Conservation (phyloP, 768 basidiomycete species). For the Strobilomyces confusus region DNA sequence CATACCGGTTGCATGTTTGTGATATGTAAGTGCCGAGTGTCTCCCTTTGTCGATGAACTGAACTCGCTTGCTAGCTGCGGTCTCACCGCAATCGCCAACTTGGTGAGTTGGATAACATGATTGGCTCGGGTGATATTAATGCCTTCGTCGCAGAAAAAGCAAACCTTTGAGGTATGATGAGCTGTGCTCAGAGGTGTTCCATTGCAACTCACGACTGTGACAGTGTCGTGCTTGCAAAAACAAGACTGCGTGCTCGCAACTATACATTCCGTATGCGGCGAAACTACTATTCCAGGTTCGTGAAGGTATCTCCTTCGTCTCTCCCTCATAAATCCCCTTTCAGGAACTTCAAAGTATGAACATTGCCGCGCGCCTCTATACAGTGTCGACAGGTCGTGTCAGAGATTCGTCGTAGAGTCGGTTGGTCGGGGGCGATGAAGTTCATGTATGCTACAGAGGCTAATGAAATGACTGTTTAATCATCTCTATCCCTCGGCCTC, state of each 20-base stretch:
- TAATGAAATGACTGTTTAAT: constrained; percentile 27
- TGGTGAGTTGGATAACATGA: constrained; percentile 53
- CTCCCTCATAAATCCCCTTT: not conserved
- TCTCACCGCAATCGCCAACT: constrained; percentile 93
- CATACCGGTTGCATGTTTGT: constrained; percentile 92
- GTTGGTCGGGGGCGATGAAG: not conserved
- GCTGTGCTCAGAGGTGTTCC: not conserved
- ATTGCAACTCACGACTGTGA: constrained; percentile 1
- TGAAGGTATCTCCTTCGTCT: not conserved
- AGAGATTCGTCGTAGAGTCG: constrained; percentile 43
- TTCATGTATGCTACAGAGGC: constrained; percentile 37
- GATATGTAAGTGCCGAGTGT: constrained; percentile 68
- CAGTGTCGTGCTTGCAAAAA: constrained; percentile 95
- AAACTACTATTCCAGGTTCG: constrained; percentile 91
- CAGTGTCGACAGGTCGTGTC: constrained; percentile 83
- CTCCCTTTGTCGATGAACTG: constrained; percentile 1
- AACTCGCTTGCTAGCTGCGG: constrained; percentile 61
- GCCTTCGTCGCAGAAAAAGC: constrained; percentile 69
- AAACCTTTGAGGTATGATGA: constrained; percentile 79
- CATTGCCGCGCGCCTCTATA: constrained; percentile 83
- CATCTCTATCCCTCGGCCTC: constrained; percentile 33
- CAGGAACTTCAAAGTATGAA: constrained; percentile 96
- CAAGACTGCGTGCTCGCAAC: constrained; percentile 89
- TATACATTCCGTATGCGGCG: constrained; percentile 95
- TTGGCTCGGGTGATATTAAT: constrained; percentile 11